A percentile compares a stretch with the other conserved stretches of the same genome.
Evolutionary conservation across 805 yeast species (phyloP).

Genomic region (Wickerhamia fluorescens): DNA sequence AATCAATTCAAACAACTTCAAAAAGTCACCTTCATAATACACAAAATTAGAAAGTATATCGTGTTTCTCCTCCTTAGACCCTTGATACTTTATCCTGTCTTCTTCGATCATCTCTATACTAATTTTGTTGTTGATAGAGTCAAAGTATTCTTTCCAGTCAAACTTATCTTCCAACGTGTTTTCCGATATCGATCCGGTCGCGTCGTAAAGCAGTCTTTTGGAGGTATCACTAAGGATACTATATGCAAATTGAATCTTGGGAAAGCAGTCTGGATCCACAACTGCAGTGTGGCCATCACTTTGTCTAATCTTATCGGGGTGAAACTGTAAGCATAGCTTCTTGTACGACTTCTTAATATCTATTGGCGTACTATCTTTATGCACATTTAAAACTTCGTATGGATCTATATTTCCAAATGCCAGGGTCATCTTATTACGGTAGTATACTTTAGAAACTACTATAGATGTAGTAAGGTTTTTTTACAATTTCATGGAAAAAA

Average conservation of each 20-base stretch:
- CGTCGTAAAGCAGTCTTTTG: conserved; percentile 54
- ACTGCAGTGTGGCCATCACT: conserved; percentile 4
- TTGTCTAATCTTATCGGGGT: conserved; percentile 24
- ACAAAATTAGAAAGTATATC: conserved; percentile 60
- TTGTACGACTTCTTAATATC: conserved; percentile 52
- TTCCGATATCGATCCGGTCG: conserved; percentile 54
- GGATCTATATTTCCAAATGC: conserved; percentile 40
- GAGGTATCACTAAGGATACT: conserved; percentile 54
- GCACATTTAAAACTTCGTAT: conserved; percentile 45
- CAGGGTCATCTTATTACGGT: conserved; percentile 39
- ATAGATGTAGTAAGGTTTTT: too few relatives aligned
- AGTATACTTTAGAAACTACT: too few relatives aligned
- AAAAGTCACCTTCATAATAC: conserved; percentile 60
- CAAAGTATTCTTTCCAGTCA: conserved; percentile 55
- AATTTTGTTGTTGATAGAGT: conserved; percentile 40
- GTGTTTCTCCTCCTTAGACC: conserved; percentile 46
- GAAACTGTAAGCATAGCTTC: conserved; percentile 16
- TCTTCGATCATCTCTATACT: conserved; percentile 61
- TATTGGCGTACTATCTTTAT: conserved; percentile 33
- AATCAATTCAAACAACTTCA: conserved; percentile 62
- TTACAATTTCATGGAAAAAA: too few relatives aligned
- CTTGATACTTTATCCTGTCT: conserved; percentile 60
- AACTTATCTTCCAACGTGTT: conserved; percentile 25
- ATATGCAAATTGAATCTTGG: conserved; percentile 70
- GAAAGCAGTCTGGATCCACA: conserved; percentile 35